These are phyloP conservation scores for Dothistroma pini DNA, from an alignment of 2,329 filamentous ascomycete species.

Conservation along the genomic window DNA sequence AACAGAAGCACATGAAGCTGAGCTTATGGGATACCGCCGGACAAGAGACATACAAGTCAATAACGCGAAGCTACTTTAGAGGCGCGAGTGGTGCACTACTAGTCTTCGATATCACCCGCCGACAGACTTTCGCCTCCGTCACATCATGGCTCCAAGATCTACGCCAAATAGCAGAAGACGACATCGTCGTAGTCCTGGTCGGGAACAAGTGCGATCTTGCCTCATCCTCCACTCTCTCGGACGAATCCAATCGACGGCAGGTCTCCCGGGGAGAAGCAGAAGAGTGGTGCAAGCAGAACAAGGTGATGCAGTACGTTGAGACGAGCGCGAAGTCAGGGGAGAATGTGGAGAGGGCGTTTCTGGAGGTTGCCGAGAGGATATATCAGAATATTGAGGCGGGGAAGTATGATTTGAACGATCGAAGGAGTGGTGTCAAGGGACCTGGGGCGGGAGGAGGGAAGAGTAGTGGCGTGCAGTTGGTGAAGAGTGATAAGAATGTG, in stretches of 20 bases:
- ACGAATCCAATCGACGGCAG: constrained; percentile 63
- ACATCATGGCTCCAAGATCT: constrained; percentile 94
- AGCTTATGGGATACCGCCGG: constrained; percentile 94
- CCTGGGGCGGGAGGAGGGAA: constrained; percentile 50
- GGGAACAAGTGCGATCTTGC: constrained; percentile 92
- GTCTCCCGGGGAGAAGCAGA: constrained; percentile 80
- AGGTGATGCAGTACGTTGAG: constrained; percentile 89
- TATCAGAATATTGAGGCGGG: constrained; percentile 96
- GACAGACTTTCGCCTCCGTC: constrained; percentile 79
- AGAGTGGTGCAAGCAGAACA: constrained; percentile 82
- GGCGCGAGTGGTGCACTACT: constrained; percentile 74
- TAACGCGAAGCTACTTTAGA: constrained; percentile 90
- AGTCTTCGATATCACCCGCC: constrained; percentile 90
- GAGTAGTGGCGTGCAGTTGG: constrained; percentile 43
- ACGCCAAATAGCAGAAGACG: constrained; percentile 89
- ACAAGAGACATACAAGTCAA: constrained; percentile 96
- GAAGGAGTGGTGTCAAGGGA: constrained; percentile 83
- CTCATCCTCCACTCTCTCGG: constrained; percentile 39
- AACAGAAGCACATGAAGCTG: constrained; percentile 82
- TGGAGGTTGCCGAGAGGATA: constrained; percentile 91
- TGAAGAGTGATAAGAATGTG: constrained; percentile 39
- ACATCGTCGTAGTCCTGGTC: constrained; percentile 90
- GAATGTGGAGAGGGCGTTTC: constrained; percentile 87
- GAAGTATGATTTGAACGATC: constrained; percentile 89
- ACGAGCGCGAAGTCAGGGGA: constrained; percentile 95